phyloP scores from a whole-genome alignment of 306 rosid species.

The Casuarina cunninghamiana region DNA sequence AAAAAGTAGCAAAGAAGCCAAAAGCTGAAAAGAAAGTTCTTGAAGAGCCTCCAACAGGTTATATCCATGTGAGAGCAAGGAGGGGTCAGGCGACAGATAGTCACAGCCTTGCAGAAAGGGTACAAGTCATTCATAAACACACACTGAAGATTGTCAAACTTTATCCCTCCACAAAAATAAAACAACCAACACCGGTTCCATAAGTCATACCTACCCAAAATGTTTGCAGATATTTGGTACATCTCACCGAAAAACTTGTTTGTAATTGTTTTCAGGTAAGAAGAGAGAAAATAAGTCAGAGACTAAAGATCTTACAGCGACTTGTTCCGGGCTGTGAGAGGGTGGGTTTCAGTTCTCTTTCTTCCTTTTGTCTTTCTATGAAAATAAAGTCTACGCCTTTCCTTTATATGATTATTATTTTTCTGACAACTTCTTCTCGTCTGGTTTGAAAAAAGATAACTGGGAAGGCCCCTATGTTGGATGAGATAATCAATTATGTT shows the following conservation, averaged over 20 bases:
- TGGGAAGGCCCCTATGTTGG: conserved; percentile 97
- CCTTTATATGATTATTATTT: neutral
- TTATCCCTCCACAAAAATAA: conserved; percentile 10
- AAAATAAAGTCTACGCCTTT: neutral
- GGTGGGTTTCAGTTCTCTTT: conserved; percentile 42
- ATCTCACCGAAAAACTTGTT: neutral
- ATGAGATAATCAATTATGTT: conserved; percentile 97
- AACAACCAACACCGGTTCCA: conserved; percentile 2
- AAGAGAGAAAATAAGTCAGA: conserved; percentile 95
- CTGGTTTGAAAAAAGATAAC: conserved; percentile 58
- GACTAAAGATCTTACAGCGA: conserved; percentile 80
- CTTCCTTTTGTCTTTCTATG: conserved; percentile 29
- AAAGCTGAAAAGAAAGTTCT: conserved; percentile 36
- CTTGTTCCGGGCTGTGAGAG: conserved; percentile 97
- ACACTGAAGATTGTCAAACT: neutral
- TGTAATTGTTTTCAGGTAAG: conserved; percentile 61
- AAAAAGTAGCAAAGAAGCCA: conserved; percentile 29
- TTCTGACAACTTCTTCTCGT: conserved; percentile 49
- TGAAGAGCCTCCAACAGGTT: conserved; percentile 68
- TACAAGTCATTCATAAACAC: conserved; percentile 28
- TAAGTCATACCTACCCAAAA: conserved; percentile 4
- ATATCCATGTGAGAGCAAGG: conserved; percentile 93
- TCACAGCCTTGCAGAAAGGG: conserved; percentile 99
- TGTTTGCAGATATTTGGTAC: too few relatives aligned
- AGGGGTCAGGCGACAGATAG: conserved; percentile 99